A percentile compares a stretch with the other conserved stretches of the same genome.
Conservation (phyloP, 2,329 filamentous ascomycete species). For the Cercospora sesami region DNA sequence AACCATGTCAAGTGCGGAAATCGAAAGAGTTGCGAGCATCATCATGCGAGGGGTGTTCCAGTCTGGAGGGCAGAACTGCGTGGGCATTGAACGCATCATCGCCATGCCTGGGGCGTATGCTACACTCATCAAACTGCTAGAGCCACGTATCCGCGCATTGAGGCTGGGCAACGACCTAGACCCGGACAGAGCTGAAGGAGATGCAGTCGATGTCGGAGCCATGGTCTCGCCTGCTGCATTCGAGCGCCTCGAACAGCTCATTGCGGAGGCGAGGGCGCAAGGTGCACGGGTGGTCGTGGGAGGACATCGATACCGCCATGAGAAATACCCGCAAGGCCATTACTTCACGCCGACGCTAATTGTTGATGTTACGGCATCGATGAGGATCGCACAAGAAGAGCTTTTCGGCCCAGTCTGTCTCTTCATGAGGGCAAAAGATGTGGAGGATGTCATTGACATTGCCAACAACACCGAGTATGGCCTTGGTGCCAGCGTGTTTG, state of each 20-base stretch:
- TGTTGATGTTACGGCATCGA: conserved; percentile 79
- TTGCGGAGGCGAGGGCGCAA: conserved; percentile 71
- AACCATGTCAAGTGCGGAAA: conserved; percentile 51
- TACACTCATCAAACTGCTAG: conserved; percentile 67
- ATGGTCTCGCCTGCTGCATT: conserved; percentile 82
- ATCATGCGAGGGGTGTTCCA: conserved; percentile 93
- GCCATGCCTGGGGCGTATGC: conserved; percentile 76
- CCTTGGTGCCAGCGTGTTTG: conserved; percentile 87
- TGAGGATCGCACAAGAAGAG: conserved; percentile 86
- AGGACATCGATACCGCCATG: conserved; percentile 70
- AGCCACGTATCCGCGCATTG: conserved; percentile 70
- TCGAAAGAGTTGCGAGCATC: conserved; percentile 74
- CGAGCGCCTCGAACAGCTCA: conserved; percentile 70
- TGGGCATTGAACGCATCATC: conserved; percentile 92
- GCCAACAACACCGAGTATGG: conserved; percentile 85
- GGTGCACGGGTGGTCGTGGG: conserved; percentile 82
- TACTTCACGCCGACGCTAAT: conserved; percentile 93
- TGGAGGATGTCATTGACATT: conserved; percentile 67
- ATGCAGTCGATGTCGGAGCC: conserved; percentile 74
- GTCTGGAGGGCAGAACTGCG: conserved; percentile 94
- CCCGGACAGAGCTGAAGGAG: conserved; percentile 43
- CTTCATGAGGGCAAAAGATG: conserved; percentile 70
- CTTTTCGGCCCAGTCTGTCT: conserved; percentile 91
- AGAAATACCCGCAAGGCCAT: conserved; percentile 72
- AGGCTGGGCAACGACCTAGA: conserved; percentile 71